A percentile compares a stretch with the other conserved stretches of the same genome.
Conservation (phyloP, 176 grass and related monocot genomes). For the Echinochloa phyllopogon region DNA sequence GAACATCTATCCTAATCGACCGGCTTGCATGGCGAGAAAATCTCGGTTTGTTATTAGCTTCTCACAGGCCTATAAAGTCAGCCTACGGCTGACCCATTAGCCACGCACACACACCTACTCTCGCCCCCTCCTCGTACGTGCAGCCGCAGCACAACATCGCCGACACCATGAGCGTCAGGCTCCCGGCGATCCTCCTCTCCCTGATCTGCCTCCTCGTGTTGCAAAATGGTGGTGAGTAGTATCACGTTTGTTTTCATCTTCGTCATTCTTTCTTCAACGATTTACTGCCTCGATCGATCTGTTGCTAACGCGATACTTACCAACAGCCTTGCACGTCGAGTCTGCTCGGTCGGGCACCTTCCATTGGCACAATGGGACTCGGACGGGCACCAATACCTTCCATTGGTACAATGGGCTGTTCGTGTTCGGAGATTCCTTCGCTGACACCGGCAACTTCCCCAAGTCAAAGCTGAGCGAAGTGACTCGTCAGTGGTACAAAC, state of each 20-base stretch:
- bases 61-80: no score
- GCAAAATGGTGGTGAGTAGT: no score
- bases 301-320: neutral
- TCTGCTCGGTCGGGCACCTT: neutral
- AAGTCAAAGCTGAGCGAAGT: neutral
- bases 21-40: no score
- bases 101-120: no score
- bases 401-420: slow-evolving; percentile 16
- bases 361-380: no score
- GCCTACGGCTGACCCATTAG: no score
- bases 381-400: no score
- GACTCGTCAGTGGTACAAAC: slow-evolving; percentile 40
- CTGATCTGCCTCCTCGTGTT: neutral
- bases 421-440: slow-evolving; percentile 50
- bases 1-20: no score
- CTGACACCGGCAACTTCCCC: slow-evolving; percentile 43
- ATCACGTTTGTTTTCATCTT: neutral
- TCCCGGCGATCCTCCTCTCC: neutral
- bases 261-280: neutral
- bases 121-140: no score
- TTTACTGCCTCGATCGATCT: no score
- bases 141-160: neutral
- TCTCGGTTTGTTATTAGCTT: no score
- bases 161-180: neutral
- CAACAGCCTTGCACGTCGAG: slow-evolving; percentile 6